A percentile compares a stretch with the other conserved stretches of the same genome.
phyloP scores from a whole-genome alignment of 2,329 filamentous ascomycete species.

The Laburnicola sp. region DNA sequence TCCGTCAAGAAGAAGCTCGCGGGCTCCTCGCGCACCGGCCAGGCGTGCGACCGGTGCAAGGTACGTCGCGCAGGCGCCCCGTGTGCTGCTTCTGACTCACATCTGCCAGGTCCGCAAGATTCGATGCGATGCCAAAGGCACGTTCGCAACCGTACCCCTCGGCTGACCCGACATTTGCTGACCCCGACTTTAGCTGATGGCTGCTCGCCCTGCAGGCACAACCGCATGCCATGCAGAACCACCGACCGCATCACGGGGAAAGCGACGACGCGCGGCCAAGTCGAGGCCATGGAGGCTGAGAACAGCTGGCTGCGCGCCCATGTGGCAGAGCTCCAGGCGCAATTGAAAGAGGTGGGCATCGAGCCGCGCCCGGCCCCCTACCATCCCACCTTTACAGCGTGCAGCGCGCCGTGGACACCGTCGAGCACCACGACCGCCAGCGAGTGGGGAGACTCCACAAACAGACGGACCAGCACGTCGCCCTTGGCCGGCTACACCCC shows the following conservation, averaged over 20 bases:
- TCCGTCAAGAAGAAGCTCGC: constrained; percentile 56
- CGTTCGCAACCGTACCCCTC: background rate
- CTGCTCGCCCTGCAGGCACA: constrained; percentile 78
- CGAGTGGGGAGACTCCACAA: constrained; percentile 31
- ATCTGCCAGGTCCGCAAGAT: constrained; percentile 74
- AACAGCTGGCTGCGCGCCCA: constrained; percentile 68
- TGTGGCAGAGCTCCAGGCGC: constrained; percentile 68
- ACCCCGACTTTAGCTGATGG: constrained; percentile 58
- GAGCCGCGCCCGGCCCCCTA: constrained; percentile 57
- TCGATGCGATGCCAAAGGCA: constrained; percentile 68
- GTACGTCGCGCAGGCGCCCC: constrained; percentile 49
- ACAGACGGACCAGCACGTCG: constrained; percentile 28
- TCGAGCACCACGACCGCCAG: constrained; percentile 1
- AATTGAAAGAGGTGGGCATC: constrained; percentile 63
- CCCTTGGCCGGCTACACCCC: constrained; percentile 32
- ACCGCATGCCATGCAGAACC: constrained; percentile 76
- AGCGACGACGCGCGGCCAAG: constrained; percentile 75
- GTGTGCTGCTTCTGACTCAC: constrained; percentile 11
- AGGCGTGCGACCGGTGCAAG: constrained; percentile 89
- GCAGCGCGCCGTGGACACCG: constrained; percentile 23
- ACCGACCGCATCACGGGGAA: constrained; percentile 85
- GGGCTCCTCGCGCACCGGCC: constrained; percentile 68
- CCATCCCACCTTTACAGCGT: constrained; percentile 41
- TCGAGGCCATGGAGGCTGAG: constrained; percentile 74
- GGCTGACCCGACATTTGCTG: background rate